These are phyloP conservation scores for Talaromyces sp. DNA, from an alignment of 2,329 filamentous ascomycete genomes.

Conservation along the genomic window DNA sequence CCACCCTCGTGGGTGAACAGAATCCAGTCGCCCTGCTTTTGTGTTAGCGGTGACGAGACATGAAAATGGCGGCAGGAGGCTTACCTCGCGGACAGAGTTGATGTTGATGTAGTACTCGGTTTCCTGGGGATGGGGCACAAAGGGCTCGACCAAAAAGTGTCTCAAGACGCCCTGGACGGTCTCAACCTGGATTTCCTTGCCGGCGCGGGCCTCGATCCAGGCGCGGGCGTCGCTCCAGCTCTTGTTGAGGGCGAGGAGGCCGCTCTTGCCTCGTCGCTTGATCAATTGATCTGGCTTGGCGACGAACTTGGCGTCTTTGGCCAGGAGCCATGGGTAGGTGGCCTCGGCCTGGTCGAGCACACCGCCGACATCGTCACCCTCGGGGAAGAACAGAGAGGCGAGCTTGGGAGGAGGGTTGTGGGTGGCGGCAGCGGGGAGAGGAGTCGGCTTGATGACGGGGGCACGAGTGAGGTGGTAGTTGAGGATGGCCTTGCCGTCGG, in stretches of 20 bases:
- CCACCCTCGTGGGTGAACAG: slow-evolving; percentile 99
- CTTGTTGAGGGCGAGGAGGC: slow-evolving; percentile 94
- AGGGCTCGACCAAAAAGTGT: slow-evolving; percentile 97
- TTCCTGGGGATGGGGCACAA: slow-evolving; percentile 89
- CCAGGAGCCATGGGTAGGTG: slow-evolving; percentile 93
- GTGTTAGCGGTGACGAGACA: neutral
- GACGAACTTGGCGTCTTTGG: slow-evolving; percentile 81
- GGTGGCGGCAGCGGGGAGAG: slow-evolving; percentile 73
- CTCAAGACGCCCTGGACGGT: slow-evolving; percentile 80
- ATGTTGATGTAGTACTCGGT: slow-evolving; percentile 99
- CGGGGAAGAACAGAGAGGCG: slow-evolving; percentile 87
- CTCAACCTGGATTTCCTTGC: slow-evolving; percentile 91
- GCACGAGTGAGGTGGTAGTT: slow-evolving; percentile 99
- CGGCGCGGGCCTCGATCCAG: slow-evolving; percentile 89
- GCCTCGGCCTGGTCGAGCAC: slow-evolving; percentile 93
- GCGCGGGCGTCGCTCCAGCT: slow-evolving; percentile 88
- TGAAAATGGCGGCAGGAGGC: slow-evolving; percentile 28
- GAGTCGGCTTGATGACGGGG: slow-evolving; percentile 94
- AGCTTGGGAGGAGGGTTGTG: slow-evolving; percentile 92
- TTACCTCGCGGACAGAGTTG: slow-evolving; percentile 98
- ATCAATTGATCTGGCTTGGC: slow-evolving; percentile 99
- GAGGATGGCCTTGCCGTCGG: slow-evolving; percentile 99
- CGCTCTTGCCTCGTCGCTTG: slow-evolving; percentile 99
- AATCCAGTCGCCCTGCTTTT: slow-evolving; percentile 87
- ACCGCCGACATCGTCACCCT: slow-evolving; percentile 73